Evolutionary conservation across 352 stramenopile genomes (phyloP).

Genomic region (Globisporangium splendens): DNA sequence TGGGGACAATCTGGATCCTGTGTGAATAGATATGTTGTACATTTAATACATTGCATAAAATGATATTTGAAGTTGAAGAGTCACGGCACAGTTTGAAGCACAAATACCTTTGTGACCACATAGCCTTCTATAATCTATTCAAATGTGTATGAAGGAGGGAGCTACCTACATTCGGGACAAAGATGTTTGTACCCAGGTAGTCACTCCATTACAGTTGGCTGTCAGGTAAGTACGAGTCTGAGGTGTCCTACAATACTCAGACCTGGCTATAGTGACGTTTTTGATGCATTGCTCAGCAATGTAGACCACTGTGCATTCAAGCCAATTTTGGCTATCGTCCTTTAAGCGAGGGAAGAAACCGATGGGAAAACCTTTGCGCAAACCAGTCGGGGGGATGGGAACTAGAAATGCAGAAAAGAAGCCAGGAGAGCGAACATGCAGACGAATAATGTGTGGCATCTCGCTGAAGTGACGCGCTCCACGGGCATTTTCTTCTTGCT

Average conservation of each 20-base stretch:
- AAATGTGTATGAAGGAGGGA: not conserved
- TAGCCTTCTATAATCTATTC: too few relatives aligned
- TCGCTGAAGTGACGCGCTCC: not conserved
- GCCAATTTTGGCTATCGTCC: not conserved
- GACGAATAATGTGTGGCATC: constrained; percentile 2
- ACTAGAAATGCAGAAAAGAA: constrained; percentile 11
- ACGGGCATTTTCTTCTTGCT: constrained; percentile 11
- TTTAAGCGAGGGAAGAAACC: not conserved
- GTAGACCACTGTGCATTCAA: not conserved
- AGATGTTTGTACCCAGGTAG: not conserved
- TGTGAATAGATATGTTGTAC: not conserved
- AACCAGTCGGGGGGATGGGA: not conserved
- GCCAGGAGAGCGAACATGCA: constrained; percentile 7
- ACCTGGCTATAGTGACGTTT: not conserved
- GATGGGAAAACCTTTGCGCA: constrained; percentile 10
- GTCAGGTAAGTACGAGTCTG: too few relatives aligned
- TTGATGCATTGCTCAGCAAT: not conserved
- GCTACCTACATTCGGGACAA: not conserved
- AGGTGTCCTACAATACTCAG: not conserved
- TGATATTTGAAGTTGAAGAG: not conserved
- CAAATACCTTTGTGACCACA: too few relatives aligned
- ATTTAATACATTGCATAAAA: too few relatives aligned
- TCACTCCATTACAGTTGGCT: not conserved
- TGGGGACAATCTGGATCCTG: not conserved
- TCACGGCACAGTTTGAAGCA: too few relatives aligned